phyloP scores from a whole-genome alignment of 2,329 filamentous ascomycete species.

The Cryphonectria carpinicola region DNA sequence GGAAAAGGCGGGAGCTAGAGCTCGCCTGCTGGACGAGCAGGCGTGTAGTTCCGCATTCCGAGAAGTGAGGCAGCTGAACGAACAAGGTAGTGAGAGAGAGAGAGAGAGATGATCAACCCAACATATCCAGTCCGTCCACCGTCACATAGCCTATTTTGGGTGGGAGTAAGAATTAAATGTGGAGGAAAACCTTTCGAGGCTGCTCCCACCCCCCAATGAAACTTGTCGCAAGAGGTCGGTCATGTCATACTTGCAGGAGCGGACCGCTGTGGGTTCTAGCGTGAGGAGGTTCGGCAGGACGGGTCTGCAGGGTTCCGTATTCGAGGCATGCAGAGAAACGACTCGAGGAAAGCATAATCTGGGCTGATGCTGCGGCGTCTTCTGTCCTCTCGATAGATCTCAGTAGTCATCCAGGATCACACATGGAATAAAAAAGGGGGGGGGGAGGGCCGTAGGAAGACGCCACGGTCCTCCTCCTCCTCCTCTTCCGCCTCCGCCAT shows the following conservation, averaged over 20 bases:
- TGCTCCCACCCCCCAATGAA: not conserved
- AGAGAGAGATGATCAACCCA: not conserved
- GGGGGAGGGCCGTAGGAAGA: not conserved
- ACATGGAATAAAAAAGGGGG: not conserved
- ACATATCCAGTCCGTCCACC: not conserved
- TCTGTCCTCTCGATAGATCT: conserved; percentile 8
- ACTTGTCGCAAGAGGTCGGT: not conserved
- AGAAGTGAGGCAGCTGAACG: not conserved
- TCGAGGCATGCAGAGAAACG: conserved; percentile 13
- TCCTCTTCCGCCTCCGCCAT: too few species aligned
- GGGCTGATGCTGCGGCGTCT: conserved; percentile 15
- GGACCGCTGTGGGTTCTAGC: conserved; percentile 20
- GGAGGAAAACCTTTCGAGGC: not conserved
- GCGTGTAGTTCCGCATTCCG: not conserved
- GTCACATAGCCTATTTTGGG: not conserved
- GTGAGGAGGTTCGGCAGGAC: conserved; percentile 19
- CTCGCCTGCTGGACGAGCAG: not conserved
- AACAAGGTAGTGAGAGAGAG: not conserved
- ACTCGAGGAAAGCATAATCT: conserved; percentile 21
- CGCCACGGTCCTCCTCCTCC: not conserved
- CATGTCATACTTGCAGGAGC: conserved; percentile 27
- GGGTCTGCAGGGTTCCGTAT: conserved; percentile 15
- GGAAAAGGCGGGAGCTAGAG: not conserved
- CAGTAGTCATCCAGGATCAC: not conserved
- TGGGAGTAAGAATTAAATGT: not conserved